These are phyloP conservation scores for Apiotrichum laibachii DNA, from an alignment of 1,284 basidiomycete genomes.

Conservation along the genomic window DNA sequence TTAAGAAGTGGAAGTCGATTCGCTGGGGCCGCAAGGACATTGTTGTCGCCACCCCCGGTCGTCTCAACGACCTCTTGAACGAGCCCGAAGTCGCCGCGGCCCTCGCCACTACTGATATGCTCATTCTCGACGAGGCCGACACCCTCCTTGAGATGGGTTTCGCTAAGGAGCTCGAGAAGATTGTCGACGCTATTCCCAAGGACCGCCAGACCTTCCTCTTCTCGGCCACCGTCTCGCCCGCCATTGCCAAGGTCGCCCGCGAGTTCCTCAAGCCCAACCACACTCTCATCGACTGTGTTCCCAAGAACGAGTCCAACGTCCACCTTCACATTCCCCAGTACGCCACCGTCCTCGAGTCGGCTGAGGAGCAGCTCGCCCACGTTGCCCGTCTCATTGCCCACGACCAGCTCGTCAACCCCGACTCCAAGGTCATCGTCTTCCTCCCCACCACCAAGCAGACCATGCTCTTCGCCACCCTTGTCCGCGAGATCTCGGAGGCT, in stretches of 20 bases:
- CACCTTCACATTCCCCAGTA: constrained; percentile 77
- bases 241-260: constrained; percentile 55
- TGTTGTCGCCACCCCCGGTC: constrained; percentile 89
- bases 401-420: constrained; percentile 76
- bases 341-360: constrained; percentile 67
- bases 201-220: constrained; percentile 89
- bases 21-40: constrained; percentile 69
- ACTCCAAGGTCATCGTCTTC: constrained; percentile 84
- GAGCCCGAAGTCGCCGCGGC: constrained; percentile 60
- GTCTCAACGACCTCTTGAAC: constrained; percentile 74
- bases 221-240: constrained; percentile 70
- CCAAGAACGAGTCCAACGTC: constrained; percentile 63
- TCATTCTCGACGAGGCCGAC: constrained; percentile 93
- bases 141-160: constrained; percentile 96
- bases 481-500: constrained; percentile 58
- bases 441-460: constrained; percentile 85
- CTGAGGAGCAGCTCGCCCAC: constrained; percentile 73
- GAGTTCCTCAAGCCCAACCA: constrained; percentile 63
- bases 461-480: constrained; percentile 66
- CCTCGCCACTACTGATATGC: constrained; percentile 60
- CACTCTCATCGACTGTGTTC: constrained; percentile 61
- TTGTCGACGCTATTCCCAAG: constrained; percentile 67
- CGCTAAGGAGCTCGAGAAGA: constrained; percentile 79
- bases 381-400: constrained; percentile 77
- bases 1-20: constrained; percentile 66